Conservation (phyloP, 495 filamentous ascomycete species). For the Apodospora peruviana region DNA sequence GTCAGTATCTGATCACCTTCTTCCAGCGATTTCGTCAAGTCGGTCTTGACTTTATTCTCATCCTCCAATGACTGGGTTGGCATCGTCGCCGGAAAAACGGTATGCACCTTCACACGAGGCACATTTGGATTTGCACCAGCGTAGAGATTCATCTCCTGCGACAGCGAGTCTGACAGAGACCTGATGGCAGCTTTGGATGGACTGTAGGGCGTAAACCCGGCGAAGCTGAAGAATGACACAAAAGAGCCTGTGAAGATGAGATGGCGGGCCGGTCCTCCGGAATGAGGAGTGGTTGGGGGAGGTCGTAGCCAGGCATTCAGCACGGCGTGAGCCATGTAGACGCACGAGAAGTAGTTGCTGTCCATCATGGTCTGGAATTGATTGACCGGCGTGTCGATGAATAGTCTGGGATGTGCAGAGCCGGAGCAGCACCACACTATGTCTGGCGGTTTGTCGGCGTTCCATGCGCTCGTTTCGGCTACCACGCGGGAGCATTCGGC, state of each 20-base stretch:
- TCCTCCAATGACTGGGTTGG: conserved; percentile 59
- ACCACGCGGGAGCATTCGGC: conserved; percentile 59
- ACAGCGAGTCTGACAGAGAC: conserved; percentile 65
- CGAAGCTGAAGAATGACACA: conserved; percentile 62
- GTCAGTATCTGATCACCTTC: conserved; percentile 65
- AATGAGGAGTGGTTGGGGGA: not conserved
- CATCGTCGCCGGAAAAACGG: conserved; percentile 75
- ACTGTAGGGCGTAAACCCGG: conserved; percentile 70
- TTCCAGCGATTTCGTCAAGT: conserved; percentile 69
- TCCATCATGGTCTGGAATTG: conserved; percentile 68
- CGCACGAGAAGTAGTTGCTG: conserved; percentile 75
- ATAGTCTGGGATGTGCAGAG: conserved; percentile 59
- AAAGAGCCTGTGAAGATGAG: conserved; percentile 75
- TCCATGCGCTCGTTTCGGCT: conserved; percentile 65
- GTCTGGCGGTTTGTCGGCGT: conserved; percentile 61
- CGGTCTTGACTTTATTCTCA: conserved; percentile 69
- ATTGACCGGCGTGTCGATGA: conserved; percentile 60
- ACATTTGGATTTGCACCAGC: conserved; percentile 32
- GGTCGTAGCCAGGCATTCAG: conserved; percentile 46
- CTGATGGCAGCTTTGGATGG: conserved; percentile 77
- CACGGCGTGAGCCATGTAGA: conserved; percentile 66
- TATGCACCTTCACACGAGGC: conserved; percentile 60
- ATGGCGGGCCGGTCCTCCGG: conserved; percentile 43
- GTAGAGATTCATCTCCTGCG: conserved; percentile 77
- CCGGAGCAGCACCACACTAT: conserved; percentile 83